These are phyloP conservation scores for Incumbomyces delicatus DNA, from an alignment of 2,329 filamentous ascomycete species.

Conservation along the genomic window DNA sequence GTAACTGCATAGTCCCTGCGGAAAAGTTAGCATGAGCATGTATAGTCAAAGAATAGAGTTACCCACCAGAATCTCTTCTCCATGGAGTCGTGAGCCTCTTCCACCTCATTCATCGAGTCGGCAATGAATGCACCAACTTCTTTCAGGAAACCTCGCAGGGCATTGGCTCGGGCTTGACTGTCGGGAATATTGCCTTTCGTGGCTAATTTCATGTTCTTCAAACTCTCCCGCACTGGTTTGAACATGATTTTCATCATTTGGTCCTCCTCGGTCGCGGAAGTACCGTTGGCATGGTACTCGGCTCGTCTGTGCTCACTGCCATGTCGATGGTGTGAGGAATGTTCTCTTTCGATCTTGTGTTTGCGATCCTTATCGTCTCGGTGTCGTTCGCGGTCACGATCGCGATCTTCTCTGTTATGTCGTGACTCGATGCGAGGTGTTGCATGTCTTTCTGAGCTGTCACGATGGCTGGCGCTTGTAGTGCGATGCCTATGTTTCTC, in stretches of 20 bases:
- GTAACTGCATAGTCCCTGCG: slow-evolving; percentile 36
- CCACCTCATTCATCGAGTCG: slow-evolving; percentile 25
- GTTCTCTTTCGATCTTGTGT: slow-evolving; percentile 12
- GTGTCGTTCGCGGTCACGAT: slow-evolving; percentile 18
- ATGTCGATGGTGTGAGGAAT: slow-evolving; percentile 16
- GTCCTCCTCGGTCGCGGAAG: slow-evolving; percentile 27
- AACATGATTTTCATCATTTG: slow-evolving; percentile 37
- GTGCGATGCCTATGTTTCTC: slow-evolving; percentile 34
- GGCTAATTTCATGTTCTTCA: slow-evolving; percentile 34
- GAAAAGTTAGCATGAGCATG: slow-evolving; percentile 20
- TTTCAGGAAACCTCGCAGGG: slow-evolving; percentile 34
- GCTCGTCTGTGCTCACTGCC: slow-evolving; percentile 17
- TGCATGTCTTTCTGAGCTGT: slow-evolving; percentile 33
- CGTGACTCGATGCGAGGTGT: slow-evolving; percentile 33
- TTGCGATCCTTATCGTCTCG: slow-evolving; percentile 21
- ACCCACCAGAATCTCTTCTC: slow-evolving; percentile 38
- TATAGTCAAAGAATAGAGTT: neutral
- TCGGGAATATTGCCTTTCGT: slow-evolving; percentile 38
- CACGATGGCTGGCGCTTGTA: slow-evolving; percentile 31
- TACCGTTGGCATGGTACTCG: slow-evolving; percentile 28
- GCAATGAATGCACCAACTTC: slow-evolving; percentile 39
- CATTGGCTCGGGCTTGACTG: slow-evolving; percentile 33
- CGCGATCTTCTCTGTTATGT: slow-evolving; percentile 26
- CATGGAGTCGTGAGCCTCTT: slow-evolving; percentile 30
- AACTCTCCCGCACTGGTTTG: slow-evolving; percentile 35